These are phyloP conservation scores for Lepidium africanum DNA, from an alignment of 345 rosid species.

Conservation along the genomic window DNA sequence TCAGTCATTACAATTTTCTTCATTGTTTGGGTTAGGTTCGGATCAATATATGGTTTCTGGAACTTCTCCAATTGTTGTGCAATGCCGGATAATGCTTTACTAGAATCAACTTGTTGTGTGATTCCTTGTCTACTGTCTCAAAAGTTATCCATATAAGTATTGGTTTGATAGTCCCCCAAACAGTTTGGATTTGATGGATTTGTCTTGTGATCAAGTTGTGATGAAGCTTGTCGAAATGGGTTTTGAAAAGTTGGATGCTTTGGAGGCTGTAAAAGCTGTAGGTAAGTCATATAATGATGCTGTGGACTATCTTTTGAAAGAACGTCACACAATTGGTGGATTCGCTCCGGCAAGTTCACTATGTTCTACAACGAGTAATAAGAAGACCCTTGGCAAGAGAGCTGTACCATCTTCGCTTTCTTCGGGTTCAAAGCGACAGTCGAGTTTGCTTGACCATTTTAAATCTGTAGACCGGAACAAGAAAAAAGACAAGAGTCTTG, in stretches of 20 bases:
- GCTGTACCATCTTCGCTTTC: slow-evolving; percentile 10
- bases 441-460: slow-evolving; percentile 60
- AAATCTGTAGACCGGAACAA: slow-evolving; percentile 29
- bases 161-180: background rate
- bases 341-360: slow-evolving; percentile 26
- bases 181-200: slow-evolving; percentile 29
- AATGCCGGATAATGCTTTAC: background rate
- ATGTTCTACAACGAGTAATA: slow-evolving; percentile 14
- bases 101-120: background rate
- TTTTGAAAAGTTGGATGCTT: slow-evolving; percentile 43
- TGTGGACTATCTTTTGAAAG: slow-evolving; percentile 46
- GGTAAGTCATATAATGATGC: slow-evolving; percentile 55
- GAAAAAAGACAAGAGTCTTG: slow-evolving; percentile 9
- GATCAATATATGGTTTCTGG: background rate
- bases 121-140: background rate
- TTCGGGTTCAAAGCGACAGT: slow-evolving; percentile 36
- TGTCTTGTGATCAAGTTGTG: slow-evolving; percentile 28
- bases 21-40: background rate
- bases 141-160: background rate
- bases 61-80: background rate
- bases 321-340: slow-evolving; percentile 15
- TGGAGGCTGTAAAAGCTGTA: slow-evolving; percentile 50
- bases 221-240: slow-evolving; percentile 64
- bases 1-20: background rate
- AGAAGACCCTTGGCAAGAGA: slow-evolving; percentile 32